Evolutionary conservation across 2,329 filamentous ascomycete genomes (phyloP).

Genomic region (Mycogone perniciosa): DNA sequence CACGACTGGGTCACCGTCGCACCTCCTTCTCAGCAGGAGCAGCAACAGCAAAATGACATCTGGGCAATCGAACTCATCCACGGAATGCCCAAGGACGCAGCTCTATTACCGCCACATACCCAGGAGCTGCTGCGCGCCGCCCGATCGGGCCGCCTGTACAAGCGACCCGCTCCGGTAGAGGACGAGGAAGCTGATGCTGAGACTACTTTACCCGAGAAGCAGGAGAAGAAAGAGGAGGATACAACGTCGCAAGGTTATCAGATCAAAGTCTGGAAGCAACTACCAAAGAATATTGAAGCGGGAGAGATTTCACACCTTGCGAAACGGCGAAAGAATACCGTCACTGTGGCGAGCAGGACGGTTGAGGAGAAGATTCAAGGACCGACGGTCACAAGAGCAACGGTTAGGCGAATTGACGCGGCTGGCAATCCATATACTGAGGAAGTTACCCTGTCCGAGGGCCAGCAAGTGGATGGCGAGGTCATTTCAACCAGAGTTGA

Average conservation of each 20-base stretch:
- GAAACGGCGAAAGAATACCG: conserved; percentile 54
- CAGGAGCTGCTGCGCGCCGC: conserved; percentile 78
- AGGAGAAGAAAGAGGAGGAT: conserved; percentile 59
- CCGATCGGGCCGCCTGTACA: conserved; percentile 69
- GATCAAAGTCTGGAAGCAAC: conserved; percentile 55
- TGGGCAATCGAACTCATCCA: conserved; percentile 71
- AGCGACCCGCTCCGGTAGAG: conserved; percentile 58
- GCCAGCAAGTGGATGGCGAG: conserved; percentile 74
- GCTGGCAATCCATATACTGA: conserved; percentile 78
- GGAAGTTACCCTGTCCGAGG: conserved; percentile 74
- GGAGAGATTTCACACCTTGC: conserved; percentile 49
- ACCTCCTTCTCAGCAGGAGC: conserved; percentile 59
- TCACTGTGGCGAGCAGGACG: conserved; percentile 50
- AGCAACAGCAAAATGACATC: conserved; percentile 54
- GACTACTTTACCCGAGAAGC: conserved; percentile 39
- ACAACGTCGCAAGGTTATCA: conserved; percentile 46
- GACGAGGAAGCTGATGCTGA: conserved; percentile 53
- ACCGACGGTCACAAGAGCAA: conserved; percentile 67
- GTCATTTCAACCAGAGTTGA: conserved; percentile 59
- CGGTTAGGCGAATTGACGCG: conserved; percentile 70
- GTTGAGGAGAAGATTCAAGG: conserved; percentile 38
- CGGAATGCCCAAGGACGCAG: conserved; percentile 79
- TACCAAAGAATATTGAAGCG: conserved; percentile 52
- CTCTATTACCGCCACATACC: conserved; percentile 69
- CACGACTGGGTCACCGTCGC: conserved; percentile 63